These are phyloP conservation scores for Priceomyces melissophilus DNA, from an alignment of 805 yeast genomes.

Conservation along the genomic window DNA sequence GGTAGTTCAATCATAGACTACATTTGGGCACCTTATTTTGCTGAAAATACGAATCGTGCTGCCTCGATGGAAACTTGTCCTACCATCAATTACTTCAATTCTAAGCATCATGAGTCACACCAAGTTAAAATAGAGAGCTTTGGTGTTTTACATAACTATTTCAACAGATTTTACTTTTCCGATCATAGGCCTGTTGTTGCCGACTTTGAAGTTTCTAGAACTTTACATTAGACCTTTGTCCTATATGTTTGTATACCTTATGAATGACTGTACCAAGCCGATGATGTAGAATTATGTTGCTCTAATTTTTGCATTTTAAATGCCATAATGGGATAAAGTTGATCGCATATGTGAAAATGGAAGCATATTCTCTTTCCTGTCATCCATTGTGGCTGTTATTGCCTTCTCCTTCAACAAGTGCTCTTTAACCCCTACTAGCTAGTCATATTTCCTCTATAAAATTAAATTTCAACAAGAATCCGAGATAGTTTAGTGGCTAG, in stretches of 20 bases:
- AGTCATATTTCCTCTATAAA: not conserved
- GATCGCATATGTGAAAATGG: no score
- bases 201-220: slow-evolving; percentile 9
- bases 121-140: slow-evolving; percentile 30
- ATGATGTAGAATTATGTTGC: no score
- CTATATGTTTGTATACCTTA: not conserved
- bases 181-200: slow-evolving; percentile 41
- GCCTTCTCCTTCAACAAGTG: not conserved
- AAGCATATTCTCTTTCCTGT: no score
- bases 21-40: slow-evolving; percentile 38
- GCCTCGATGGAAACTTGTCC: not conserved
- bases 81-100: slow-evolving; percentile 9
- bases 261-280: no score
- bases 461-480: slow-evolving; percentile 2
- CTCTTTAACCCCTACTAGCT: not conserved
- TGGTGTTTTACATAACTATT: slow-evolving; percentile 38
- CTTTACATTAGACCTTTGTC: not conserved
- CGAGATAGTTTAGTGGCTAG: slow-evolving; percentile 21
- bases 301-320: not conserved
- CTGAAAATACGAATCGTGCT: slow-evolving; percentile 9
- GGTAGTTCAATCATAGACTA: slow-evolving; percentile 38
- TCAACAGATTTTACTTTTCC: slow-evolving; percentile 30
- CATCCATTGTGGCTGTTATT: no score
- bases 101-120: slow-evolving; percentile 15
- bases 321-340: not conserved